Evolutionary conservation across 2,329 filamentous ascomycete genomes (phyloP).

Genomic region (Chrysoporthe puriensis): DNA sequence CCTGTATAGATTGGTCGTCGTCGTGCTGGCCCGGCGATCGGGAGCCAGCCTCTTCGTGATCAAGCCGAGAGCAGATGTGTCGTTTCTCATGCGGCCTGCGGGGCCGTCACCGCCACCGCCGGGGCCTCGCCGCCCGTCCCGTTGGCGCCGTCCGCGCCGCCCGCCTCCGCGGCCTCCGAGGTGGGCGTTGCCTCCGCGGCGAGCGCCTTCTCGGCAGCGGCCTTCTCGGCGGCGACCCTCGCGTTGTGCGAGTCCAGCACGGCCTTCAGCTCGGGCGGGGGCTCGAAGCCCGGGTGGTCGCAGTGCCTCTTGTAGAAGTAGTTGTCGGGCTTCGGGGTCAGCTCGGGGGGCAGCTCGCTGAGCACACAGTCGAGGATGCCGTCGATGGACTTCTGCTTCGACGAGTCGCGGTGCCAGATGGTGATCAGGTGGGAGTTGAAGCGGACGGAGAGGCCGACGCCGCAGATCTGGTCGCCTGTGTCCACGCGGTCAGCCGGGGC

Average conservation of each 20-base stretch:
- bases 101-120: conserved; percentile 9
- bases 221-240: conserved; percentile 44
- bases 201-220: conserved; percentile 30
- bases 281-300: conserved; percentile 82
- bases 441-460: conserved; percentile 82
- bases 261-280: conserved; percentile 60
- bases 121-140: conserved; percentile 11
- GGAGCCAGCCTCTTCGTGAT: conserved; percentile 3
- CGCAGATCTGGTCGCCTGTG: conserved; percentile 83
- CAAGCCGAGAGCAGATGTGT: not conserved
- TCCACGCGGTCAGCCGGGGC: not conserved
- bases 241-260: conserved; percentile 60
- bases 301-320: conserved; percentile 90
- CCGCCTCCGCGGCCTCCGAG: not conserved
- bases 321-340: conserved; percentile 71
- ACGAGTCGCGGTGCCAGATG: conserved; percentile 90
- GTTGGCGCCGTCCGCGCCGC: not conserved
- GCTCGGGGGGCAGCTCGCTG: conserved; percentile 71
- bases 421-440: conserved; percentile 62
- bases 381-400: conserved; percentile 78
- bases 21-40: not conserved
- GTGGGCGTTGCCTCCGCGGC: conserved; percentile 20
- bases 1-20: conserved; percentile 12
- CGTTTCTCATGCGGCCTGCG: conserved; percentile 7
- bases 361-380: conserved; percentile 74